phyloP scores from a whole-genome alignment of 1,139 yeast genomes.

The Lodderomyces metapsilosis region DNA sequence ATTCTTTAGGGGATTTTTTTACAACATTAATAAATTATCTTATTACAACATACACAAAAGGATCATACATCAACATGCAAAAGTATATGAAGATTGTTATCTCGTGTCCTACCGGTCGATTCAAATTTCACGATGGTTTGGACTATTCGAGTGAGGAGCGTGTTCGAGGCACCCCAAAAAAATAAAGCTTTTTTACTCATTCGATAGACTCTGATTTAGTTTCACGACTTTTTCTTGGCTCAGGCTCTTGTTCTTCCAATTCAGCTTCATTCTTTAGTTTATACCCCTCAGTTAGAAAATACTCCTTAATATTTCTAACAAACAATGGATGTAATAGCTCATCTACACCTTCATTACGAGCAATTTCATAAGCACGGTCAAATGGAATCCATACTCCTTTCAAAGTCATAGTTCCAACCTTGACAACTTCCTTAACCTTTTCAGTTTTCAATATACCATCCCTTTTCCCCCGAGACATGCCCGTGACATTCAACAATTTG shows the following conservation, averaged over 20 bases:
- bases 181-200: conserved; percentile 9
- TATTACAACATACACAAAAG: conserved; percentile 1
- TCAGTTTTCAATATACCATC: conserved; percentile 76
- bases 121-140: too few species aligned
- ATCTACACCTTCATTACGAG: conserved; percentile 47
- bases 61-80: background rate
- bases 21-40: background rate
- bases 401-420: conserved; percentile 53
- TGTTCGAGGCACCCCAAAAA: too few species aligned
- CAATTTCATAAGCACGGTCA: conserved; percentile 51
- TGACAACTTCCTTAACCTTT: conserved; percentile 43
- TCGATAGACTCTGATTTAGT: conserved; percentile 3
- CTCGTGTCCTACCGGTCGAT: too few species aligned
- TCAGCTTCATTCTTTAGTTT: conserved; percentile 20
- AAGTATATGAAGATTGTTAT: conserved; percentile 5
- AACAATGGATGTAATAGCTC: conserved; percentile 45
- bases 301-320: conserved; percentile 40
- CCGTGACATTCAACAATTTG: conserved; percentile 80
- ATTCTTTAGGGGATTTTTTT: too few species aligned
- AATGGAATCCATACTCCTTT: conserved; percentile 61
- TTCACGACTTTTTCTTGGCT: conserved; percentile 1
- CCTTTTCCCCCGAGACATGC: conserved; percentile 93
- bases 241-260: conserved; percentile 10
- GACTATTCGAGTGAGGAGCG: too few species aligned
- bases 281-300: conserved; percentile 29